Conservation (phyloP, 768 basidiomycete species). For the Leccinum boreale region DNA sequence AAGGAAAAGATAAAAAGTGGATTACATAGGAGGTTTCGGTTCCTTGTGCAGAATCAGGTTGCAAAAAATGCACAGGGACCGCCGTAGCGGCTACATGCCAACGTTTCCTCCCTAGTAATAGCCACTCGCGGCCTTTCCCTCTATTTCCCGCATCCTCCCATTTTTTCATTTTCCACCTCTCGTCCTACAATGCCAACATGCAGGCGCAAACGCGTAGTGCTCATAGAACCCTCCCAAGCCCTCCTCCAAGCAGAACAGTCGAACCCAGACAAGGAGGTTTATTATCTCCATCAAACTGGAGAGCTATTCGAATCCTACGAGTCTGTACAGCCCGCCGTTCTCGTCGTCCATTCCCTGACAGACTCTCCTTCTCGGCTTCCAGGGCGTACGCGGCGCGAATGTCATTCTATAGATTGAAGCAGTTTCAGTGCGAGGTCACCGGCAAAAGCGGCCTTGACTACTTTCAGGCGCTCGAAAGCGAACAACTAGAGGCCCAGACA, state of each 20-base stretch:
- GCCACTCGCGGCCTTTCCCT: constrained; percentile 56
- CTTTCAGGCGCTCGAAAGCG: constrained; percentile 90
- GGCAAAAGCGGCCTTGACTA: constrained; percentile 93
- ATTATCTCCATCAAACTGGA: constrained; percentile 90
- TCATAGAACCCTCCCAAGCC: constrained; percentile 73
- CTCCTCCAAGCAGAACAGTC: constrained; percentile 64
- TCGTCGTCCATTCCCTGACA: constrained; percentile 26
- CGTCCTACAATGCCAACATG: constrained; percentile 74
- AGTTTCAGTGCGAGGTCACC: constrained; percentile 97
- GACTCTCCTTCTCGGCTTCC: constrained; percentile 10
- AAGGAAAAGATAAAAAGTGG: constrained; percentile 5
- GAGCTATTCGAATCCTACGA: constrained; percentile 98
- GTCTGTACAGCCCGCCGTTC: constrained; percentile 46
- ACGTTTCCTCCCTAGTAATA: constrained; percentile 49
- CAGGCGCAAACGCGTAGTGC: constrained; percentile 85
- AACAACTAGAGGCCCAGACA: constrained; percentile 83
- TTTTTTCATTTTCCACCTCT: constrained; percentile 43
- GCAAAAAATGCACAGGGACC: constrained; percentile 29
- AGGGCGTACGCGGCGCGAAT: constrained; percentile 86
- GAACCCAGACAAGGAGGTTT: constrained; percentile 74
- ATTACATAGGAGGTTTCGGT: constrained; percentile 19
- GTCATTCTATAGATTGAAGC: constrained; percentile 90
- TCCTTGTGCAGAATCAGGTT: constrained; percentile 24
- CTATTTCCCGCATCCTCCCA: constrained; percentile 55
- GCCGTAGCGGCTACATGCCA: constrained; percentile 38